Evolutionary conservation across 2,329 filamentous ascomycete genomes (phyloP).

Genomic region (Whalleya microplaca): DNA sequence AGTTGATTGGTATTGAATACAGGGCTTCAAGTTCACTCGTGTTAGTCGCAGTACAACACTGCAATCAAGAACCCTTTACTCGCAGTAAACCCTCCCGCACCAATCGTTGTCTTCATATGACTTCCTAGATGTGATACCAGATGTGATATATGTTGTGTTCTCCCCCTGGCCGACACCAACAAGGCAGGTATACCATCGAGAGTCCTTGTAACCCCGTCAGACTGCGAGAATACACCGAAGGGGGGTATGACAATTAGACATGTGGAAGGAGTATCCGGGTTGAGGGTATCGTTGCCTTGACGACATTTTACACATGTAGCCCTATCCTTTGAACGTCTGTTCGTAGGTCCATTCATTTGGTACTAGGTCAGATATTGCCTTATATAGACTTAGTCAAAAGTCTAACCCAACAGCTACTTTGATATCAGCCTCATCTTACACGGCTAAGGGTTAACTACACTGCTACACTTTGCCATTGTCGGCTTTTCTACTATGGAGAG

Average conservation of each 20-base stretch:
- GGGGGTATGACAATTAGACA: conserved; percentile 24
- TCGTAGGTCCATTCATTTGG: conserved; percentile 18
- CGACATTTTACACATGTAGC: conserved; percentile 4
- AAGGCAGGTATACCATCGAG: conserved; percentile 3
- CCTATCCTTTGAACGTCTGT: conserved; percentile 24
- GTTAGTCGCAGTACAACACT: conserved; percentile 5
- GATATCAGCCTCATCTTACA: conserved; percentile 10
- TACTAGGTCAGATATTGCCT: neutral
- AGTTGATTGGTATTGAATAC: neutral
- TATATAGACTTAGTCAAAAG: conserved; percentile 11
- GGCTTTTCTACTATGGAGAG: conserved; percentile 24
- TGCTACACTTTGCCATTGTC: neutral
- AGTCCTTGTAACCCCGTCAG: conserved; percentile 27
- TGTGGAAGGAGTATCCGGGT: conserved; percentile 16
- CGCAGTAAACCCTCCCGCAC: conserved; percentile 2
- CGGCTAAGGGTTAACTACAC: neutral
- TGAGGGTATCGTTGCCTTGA: conserved; percentile 11
- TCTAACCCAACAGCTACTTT: conserved; percentile 20
- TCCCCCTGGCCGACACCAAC: conserved; percentile 2
- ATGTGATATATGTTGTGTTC: conserved; percentile 18
- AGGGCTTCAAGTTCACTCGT: neutral
- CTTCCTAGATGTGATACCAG: conserved; percentile 10
- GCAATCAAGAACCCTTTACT: conserved; percentile 2
- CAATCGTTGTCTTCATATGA: conserved; percentile 2
- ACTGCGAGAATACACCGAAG: conserved; percentile 36